These are phyloP conservation scores for Spergularia bocconei DNA, from an alignment of 148 eudicot genomes.

Conservation along the genomic window DNA sequence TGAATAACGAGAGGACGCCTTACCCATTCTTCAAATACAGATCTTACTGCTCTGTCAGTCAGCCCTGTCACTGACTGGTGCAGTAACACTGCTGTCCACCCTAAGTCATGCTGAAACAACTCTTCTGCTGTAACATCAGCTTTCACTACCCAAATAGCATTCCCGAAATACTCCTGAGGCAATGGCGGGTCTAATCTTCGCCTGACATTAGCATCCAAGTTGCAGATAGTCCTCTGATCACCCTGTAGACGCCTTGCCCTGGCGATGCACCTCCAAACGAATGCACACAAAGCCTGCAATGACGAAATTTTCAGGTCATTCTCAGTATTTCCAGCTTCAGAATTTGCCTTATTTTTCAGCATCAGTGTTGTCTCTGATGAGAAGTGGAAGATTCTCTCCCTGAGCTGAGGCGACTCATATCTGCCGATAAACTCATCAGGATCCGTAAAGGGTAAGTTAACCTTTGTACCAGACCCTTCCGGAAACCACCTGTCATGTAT, in stretches of 20 bases:
- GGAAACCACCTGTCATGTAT: slow-evolving; percentile 30
- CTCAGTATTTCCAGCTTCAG: not conserved
- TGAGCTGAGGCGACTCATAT: slow-evolving; percentile 30
- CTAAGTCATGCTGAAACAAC: slow-evolving; percentile 38
- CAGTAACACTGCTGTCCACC: slow-evolving; percentile 38
- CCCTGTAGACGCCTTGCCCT: slow-evolving; percentile 39
- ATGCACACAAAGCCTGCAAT: slow-evolving; percentile 60
- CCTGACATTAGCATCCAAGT: slow-evolving; percentile 56
- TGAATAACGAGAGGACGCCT: slow-evolving; percentile 24
- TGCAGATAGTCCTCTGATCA: slow-evolving; percentile 39
- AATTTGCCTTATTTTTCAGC: slow-evolving; percentile 33
- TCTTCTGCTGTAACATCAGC: slow-evolving; percentile 33
- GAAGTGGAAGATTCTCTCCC: slow-evolving; percentile 67
- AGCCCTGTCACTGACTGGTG: slow-evolving; percentile 41
- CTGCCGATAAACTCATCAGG: slow-evolving; percentile 31
- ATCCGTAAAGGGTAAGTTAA: slow-evolving; percentile 26
- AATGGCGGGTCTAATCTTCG: slow-evolving; percentile 53
- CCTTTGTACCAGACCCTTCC: slow-evolving; percentile 29
- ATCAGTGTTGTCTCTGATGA: slow-evolving; percentile 43
- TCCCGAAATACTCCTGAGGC: slow-evolving; percentile 58
- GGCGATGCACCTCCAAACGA: slow-evolving; percentile 62
- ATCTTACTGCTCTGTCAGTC: slow-evolving; percentile 23
- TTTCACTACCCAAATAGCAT: slow-evolving; percentile 39
- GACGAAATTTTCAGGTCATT: slow-evolving; percentile 38
- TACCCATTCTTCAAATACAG: slow-evolving; percentile 8